Base-by-base conservation (phyloP, 2,329 filamentous ascomycete species). In the Calonectria ilicicola region DNA sequence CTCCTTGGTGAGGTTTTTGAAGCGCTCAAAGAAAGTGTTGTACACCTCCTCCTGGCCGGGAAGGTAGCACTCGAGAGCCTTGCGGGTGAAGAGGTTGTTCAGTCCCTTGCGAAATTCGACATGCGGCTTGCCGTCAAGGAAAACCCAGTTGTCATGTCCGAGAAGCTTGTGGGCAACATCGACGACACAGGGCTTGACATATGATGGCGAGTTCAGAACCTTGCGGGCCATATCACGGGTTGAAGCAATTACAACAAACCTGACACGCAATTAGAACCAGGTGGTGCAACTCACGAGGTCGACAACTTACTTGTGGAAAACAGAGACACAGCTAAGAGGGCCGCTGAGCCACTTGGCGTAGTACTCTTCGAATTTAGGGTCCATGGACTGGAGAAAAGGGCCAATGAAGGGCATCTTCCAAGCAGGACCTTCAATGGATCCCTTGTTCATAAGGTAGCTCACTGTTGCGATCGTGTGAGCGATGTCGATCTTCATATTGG, bases 21-120 rank as follows among this genome's bases (percentile, higher is more conserved):
- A 98, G 78, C 89, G 89, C 81, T 93, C 88, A 84, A 98, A 97
- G 87, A 98, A 98, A 69, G 89, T 88, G 84, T 95, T 93, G 87
- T 98, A 98, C 62, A 98, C 94, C 80, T 95, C 94, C 85, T 98
- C 95, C 86, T 98, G 95, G 60, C 94, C 94, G 49, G 96, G 97
- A 60, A 99, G 91, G 84, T 98, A 99, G 79, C 88, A 89, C 79
- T 95, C 93, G 80, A 99, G 91, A 23, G 96, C 95, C 83, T 94
- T 92, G 82, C 95, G 94, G 53, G 96, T 98, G 88, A 99, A 99
- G 32, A 98, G 91, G 71, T 93, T 93, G 84, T 98, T 98, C 77
- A 99, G 89, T 66, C 97, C 97, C 88, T 98, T 98, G 83, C 97
- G 96, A 87, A 97, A 99, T 81, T 98, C 97, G 78, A 98, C 95